Evolutionary conservation across 73 alveolate genomes (phyloP).

Genomic region (Paramecium sexaurelia): DNA sequence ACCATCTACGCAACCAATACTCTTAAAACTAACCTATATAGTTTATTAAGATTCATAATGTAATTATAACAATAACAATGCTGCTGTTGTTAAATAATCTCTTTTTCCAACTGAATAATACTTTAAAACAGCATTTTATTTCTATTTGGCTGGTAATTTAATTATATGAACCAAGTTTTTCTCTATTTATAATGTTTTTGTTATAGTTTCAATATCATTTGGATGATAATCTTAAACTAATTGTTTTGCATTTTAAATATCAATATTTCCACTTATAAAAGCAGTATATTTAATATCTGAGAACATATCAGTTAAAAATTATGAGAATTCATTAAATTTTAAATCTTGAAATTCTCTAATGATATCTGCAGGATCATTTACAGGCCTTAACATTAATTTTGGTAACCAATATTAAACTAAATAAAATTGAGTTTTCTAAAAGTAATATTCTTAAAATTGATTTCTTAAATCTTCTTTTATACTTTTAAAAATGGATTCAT

Average conservation of each 20-base stretch:
- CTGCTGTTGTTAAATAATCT: not conserved
- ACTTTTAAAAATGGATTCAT: not conserved
- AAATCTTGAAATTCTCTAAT: not conserved
- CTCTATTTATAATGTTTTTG: conserved; percentile 2
- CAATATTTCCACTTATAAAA: not conserved
- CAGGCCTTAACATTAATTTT: conserved; percentile 40
- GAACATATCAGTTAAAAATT: not conserved
- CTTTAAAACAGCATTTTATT: not conserved
- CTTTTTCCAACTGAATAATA: not conserved
- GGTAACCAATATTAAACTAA: not conserved
- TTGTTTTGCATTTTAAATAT: not conserved
- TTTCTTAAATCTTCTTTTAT: not conserved
- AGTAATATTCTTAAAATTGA: not conserved
- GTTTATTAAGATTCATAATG: not conserved
- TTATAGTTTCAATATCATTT: not conserved
- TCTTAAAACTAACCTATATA: not conserved
- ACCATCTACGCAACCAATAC: conserved; percentile 43
- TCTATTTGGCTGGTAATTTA: not conserved
- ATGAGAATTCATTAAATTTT: not conserved
- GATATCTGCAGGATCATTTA: conserved; percentile 34
- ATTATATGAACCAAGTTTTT: not conserved
- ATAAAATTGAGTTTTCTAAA: not conserved
- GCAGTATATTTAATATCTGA: conserved; percentile 19
- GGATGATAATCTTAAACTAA: not conserved
- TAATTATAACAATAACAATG: not conserved